Percentiles rank a stretch among this genome's conserved stretches.
phyloP scores from a whole-genome alignment of 257 asterid species.

The Striga asiatica region DNA sequence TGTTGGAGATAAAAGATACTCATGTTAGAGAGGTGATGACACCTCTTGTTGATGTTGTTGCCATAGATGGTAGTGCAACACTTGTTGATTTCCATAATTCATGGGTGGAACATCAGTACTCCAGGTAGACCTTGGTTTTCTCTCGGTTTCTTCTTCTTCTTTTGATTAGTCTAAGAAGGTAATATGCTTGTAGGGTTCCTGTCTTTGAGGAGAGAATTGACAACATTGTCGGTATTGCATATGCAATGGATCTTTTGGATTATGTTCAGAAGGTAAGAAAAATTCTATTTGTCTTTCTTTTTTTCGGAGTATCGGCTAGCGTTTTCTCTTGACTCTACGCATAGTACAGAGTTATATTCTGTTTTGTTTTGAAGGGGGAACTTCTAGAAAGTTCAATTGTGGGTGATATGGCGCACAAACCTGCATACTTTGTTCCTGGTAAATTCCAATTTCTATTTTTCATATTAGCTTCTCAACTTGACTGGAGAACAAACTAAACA shows the following conservation, averaged over 20 bases:
- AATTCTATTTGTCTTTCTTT: conserved; percentile 13
- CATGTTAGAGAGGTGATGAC: conserved; percentile 99
- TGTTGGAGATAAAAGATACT: conserved; percentile 93
- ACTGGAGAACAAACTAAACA: not conserved
- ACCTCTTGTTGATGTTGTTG: conserved; percentile 94
- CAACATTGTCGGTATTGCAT: conserved; percentile 95
- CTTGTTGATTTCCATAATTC: conserved; percentile 85
- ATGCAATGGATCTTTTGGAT: conserved; percentile 98
- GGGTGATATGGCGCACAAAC: conserved; percentile 93
- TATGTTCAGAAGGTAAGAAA: conserved; percentile 74
- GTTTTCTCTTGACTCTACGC: conserved; percentile 24
- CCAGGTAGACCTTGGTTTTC: conserved; percentile 46
- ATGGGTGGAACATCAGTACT: conserved; percentile 96
- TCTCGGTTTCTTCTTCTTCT: not conserved
- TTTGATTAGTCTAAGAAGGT: conserved; percentile 15
- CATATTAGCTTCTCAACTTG: conserved; percentile 9
- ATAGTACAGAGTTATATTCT: conserved; percentile 39
- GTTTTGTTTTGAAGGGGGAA: conserved; percentile 90
- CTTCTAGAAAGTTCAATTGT: conserved; percentile 75
- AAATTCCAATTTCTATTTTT: conserved; percentile 17
- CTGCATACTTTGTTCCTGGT: conserved; percentile 99
- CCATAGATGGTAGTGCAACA: conserved; percentile 84
- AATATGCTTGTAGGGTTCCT: conserved; percentile 58
- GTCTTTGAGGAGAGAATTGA: conserved; percentile 96
- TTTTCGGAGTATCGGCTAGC: conserved; percentile 10